These are phyloP conservation scores for Penicillium sp. DNA, from an alignment of 2,329 filamentous ascomycete genomes.

Conservation along the genomic window DNA sequence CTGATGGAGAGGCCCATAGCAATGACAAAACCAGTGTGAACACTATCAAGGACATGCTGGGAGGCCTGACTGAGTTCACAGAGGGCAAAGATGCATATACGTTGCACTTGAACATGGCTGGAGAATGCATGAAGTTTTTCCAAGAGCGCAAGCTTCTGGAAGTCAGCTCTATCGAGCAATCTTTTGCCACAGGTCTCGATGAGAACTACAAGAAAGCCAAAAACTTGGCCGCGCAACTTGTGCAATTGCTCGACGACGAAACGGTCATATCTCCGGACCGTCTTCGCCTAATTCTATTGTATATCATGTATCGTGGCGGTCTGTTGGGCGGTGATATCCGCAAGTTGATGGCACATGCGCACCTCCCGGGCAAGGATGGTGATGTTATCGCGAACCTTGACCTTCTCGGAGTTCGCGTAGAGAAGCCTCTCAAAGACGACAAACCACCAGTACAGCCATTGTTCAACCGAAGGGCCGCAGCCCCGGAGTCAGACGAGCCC, in stretches of 20 bases:
- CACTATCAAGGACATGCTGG: constrained; percentile 95
- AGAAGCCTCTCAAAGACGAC: constrained; percentile 72
- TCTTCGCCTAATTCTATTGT: constrained; percentile 79
- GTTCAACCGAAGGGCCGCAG: constrained; percentile 64
- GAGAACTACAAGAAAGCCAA: constrained; percentile 91
- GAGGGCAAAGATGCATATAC: constrained; percentile 95
- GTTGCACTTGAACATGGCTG: constrained; percentile 91
- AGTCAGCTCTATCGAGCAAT: constrained; percentile 84
- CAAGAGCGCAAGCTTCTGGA: constrained; percentile 80
- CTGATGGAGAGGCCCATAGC: constrained; percentile 31
- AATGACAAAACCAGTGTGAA: constrained; percentile 73
- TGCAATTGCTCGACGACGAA: constrained; percentile 84
- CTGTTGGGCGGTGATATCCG: constrained; percentile 79
- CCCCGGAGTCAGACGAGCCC: constrained; percentile 67
- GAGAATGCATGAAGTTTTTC: constrained; percentile 95
- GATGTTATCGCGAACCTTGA: constrained; percentile 72
- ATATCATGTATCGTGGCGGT: constrained; percentile 80
- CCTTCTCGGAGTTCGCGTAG: constrained; percentile 72
- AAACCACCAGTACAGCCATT: constrained; percentile 64
- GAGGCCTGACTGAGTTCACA: constrained; percentile 88
- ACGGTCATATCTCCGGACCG: constrained; percentile 69
- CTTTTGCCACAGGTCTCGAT: constrained; percentile 84
- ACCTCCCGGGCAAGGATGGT: constrained; percentile 69
- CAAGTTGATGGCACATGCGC: constrained; percentile 78
- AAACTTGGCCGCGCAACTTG: constrained; percentile 79